Evolutionary conservation across 2,329 filamentous ascomycete genomes (phyloP).

Genomic region (Xylaria arbuscula): DNA sequence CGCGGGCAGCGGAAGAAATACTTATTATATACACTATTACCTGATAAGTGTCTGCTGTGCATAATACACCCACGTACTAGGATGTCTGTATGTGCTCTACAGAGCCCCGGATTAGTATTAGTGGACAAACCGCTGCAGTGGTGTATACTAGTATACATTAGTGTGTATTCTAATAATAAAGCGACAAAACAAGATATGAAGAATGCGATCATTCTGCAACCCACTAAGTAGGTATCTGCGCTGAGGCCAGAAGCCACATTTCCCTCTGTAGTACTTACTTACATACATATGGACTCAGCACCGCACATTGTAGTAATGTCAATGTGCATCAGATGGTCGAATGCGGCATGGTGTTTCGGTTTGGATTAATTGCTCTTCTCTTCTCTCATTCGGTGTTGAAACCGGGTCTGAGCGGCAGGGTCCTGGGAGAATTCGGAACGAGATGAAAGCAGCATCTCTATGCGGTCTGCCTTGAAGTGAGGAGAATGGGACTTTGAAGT

Average conservation of each 20-base stretch:
- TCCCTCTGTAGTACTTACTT: background rate
- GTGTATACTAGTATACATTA: background rate
- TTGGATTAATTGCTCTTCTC: background rate
- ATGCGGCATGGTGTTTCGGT: background rate
- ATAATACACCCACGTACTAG: background rate
- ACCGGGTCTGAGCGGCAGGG: background rate
- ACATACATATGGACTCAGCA: background rate
- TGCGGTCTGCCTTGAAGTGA: background rate
- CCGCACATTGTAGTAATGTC: background rate
- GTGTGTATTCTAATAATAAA: conserved; percentile 28
- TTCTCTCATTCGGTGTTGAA: background rate
- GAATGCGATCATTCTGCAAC: conserved; percentile 16
- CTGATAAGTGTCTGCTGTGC: no score
- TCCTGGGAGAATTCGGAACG: background rate
- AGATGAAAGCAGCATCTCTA: background rate
- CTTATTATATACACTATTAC: background rate
- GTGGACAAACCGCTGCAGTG: background rate
- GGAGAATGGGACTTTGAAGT: background rate
- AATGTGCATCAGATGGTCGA: background rate
- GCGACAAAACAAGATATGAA: conserved; percentile 10
- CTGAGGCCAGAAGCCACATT: background rate
- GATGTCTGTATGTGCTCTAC: background rate
- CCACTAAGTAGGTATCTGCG: background rate
- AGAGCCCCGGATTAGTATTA: background rate
- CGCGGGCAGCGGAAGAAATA: background rate